phyloP scores from a whole-genome alignment of 164 flowering plant species.

The Echeveria elegans region DNA sequence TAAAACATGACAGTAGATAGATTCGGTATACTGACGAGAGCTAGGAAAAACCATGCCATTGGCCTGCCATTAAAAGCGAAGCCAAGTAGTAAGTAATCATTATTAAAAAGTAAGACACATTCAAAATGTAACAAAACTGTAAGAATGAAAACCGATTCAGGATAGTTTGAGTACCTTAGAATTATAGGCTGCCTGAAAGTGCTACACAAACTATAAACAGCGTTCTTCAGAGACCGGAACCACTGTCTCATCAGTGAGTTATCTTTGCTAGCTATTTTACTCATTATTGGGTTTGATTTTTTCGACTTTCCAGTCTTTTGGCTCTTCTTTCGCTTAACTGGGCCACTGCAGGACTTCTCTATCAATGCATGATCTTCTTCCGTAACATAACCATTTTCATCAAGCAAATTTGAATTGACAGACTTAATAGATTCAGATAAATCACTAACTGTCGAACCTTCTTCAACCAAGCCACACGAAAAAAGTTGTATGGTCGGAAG shows the following conservation, averaged over 20 bases:
- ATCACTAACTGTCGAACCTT: slow-evolving; percentile 27
- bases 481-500: slow-evolving; percentile 64
- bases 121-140: not conserved
- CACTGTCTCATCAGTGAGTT: slow-evolving; percentile 27
- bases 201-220: slow-evolving; percentile 43
- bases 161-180: slow-evolving; percentile 44
- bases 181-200: slow-evolving; percentile 78
- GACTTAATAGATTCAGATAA: slow-evolving; percentile 20
- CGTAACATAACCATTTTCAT: slow-evolving; percentile 18
- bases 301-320: slow-evolving; percentile 29
- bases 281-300: slow-evolving; percentile 14
- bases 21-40: slow-evolving; percentile 65
- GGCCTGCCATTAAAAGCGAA: slow-evolving; percentile 46
- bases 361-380: slow-evolving; percentile 25
- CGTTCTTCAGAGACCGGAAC: slow-evolving; percentile 54
- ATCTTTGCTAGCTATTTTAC: slow-evolving; percentile 19
- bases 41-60: slow-evolving; percentile 93
- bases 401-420: slow-evolving; percentile 15
- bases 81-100: slow-evolving; percentile 12
- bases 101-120: slow-evolving; percentile 11
- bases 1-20: slow-evolving; percentile 85
- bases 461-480: slow-evolving; percentile 75
- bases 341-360: slow-evolving; percentile 19
- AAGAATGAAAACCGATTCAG: not conserved
- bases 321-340: slow-evolving; percentile 47